These are phyloP conservation scores for Solanum arcanum DNA, from an alignment of 257 asterid species.

Conservation along the genomic window DNA sequence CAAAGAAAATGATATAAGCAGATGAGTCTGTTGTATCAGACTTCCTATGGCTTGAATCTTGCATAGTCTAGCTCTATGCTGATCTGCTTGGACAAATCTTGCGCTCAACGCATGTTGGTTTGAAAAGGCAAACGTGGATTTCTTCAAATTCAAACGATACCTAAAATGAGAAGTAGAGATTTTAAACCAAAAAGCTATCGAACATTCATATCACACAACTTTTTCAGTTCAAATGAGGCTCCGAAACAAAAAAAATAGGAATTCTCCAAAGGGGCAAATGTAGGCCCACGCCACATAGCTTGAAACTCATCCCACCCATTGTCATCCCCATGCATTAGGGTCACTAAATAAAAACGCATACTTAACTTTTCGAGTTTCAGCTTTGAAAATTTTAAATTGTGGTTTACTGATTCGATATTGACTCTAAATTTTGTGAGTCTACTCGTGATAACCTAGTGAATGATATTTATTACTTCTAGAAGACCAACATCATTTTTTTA, in stretches of 20 bases:
- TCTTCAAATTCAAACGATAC: neutral
- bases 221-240: neutral
- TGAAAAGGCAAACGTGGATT: neutral
- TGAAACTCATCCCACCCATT: neutral
- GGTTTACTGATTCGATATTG: neutral
- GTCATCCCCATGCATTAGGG: neutral
- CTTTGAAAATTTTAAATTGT: neutral
- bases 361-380: neutral
- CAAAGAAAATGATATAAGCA: neutral
- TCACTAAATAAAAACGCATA: neutral
- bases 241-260: too few species aligned
- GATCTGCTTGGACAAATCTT: neutral
- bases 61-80: neutral
- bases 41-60: neutral
- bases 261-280: neutral
- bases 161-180: neutral
- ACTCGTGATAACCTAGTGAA: neutral
- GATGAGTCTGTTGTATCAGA: neutral
- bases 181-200: neutral
- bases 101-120: neutral
- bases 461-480: too few species aligned
- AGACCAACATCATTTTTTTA: too few species aligned
- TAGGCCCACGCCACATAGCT: neutral
- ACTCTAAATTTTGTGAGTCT: neutral
- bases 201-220: neutral